These are phyloP conservation scores for Fusarium ramigenum DNA, from an alignment of 2,329 filamentous ascomycete species.

Conservation along the genomic window DNA sequence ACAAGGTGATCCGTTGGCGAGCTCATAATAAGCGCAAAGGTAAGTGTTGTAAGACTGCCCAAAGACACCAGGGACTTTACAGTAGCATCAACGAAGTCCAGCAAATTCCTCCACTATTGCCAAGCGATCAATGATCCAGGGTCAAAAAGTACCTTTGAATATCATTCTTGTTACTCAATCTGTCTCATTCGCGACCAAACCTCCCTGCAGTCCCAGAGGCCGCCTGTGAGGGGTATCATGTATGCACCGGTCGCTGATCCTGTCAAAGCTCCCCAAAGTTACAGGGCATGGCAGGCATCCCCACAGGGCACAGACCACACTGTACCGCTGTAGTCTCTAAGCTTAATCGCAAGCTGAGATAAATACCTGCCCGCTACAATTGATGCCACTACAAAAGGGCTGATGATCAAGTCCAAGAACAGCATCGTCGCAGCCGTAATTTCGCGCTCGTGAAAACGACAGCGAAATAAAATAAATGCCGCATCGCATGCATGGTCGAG, in stretches of 20 bases:
- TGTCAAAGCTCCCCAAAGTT: background rate
- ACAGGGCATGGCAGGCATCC: background rate
- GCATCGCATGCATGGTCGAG: background rate
- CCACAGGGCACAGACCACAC: constrained; percentile 11
- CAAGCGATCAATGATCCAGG: background rate
- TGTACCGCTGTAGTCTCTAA: constrained; percentile 11
- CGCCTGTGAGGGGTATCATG: background rate
- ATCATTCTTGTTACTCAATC: background rate
- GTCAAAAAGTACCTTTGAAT: fast-evolving
- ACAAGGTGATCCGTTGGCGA: background rate
- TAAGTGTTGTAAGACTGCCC: background rate
- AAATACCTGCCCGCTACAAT: constrained; percentile 19
- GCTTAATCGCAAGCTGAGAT: background rate
- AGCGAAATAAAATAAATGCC: constrained; percentile 12
- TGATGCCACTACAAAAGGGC: constrained; percentile 11
- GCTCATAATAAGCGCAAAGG: background rate
- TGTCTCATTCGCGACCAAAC: background rate
- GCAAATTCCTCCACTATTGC: background rate
- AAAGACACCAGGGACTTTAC: background rate
- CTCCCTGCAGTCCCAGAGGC: background rate
- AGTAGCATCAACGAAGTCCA: background rate
- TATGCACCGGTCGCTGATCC: background rate
- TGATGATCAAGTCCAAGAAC: constrained; percentile 11
- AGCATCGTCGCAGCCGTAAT: constrained; percentile 1
- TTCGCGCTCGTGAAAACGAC: background rate